Evolutionary conservation across 225 moss, liverwort and hornwort genomes (phyloP).

Genomic region (Bryum argenteum): DNA sequence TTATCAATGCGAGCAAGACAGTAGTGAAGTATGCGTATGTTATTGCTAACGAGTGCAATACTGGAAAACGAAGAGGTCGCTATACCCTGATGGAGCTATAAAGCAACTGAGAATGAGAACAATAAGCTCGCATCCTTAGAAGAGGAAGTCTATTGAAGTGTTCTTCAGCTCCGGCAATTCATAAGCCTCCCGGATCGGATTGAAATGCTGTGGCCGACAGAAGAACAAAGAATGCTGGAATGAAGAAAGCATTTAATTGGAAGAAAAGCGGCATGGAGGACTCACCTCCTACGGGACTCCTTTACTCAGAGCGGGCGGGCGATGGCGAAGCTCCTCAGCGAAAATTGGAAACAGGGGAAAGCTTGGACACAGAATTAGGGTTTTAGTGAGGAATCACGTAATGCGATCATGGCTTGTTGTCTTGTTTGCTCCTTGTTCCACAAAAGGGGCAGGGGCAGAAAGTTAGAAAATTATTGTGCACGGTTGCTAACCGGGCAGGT

Average conservation of each 20-base stretch:
- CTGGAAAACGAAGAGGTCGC: not conserved
- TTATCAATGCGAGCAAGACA: no score
- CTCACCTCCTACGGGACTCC: constrained; percentile 4
- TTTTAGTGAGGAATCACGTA: not conserved
- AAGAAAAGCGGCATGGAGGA: not conserved
- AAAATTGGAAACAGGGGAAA: not conserved
- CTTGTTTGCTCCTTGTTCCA: not conserved
- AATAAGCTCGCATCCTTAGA: not conserved
- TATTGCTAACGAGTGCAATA: not conserved
- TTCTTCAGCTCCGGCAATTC: not conserved
- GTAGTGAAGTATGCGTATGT: no score
- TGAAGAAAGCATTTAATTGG: not conserved
- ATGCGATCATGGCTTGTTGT: not conserved
- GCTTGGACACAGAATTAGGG: constrained; percentile 19
- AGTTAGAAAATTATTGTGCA: no score
- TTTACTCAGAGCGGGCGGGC: not conserved
- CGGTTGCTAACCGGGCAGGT: no score
- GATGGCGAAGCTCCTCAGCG: constrained; percentile 22
- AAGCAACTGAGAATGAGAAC: not conserved
- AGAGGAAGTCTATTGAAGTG: not conserved
- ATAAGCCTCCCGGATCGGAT: not conserved
- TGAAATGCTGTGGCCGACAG: not conserved
- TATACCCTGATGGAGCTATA: not conserved
- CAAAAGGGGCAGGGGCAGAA: no score
- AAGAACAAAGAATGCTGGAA: no score